Evolutionary conservation across 768 basidiomycete genomes (phyloP).

Genomic region (Chlorophyllum brunneum): DNA sequence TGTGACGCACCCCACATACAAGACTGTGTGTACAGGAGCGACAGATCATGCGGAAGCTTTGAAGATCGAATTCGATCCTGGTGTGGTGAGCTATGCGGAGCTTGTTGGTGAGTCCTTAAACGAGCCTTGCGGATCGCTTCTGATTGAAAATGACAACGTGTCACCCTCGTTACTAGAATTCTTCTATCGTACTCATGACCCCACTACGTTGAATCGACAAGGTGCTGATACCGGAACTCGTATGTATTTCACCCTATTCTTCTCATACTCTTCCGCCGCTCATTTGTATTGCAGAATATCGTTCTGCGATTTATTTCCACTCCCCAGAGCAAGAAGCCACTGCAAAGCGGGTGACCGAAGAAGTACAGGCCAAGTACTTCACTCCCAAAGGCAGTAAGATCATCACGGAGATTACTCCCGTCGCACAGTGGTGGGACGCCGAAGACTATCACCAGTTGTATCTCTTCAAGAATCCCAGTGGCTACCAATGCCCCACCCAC

Average conservation of each 20-base stretch:
- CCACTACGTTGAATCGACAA: constrained; percentile 78
- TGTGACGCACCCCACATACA: constrained; percentile 59
- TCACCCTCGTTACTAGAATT: constrained; percentile 61
- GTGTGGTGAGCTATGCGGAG: constrained; percentile 73
- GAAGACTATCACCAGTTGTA: constrained; percentile 86
- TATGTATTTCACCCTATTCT: constrained; percentile 32
- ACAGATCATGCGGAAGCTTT: constrained; percentile 91
- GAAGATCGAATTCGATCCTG: constrained; percentile 82
- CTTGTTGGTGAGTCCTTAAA: constrained; percentile 75
- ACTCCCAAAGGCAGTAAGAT: constrained; percentile 69
- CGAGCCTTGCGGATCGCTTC: neutral
- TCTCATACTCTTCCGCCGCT: neutral
- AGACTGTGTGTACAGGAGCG: constrained; percentile 69
- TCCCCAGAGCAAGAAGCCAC: constrained; percentile 66
- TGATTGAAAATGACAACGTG: neutral
- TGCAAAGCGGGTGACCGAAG: constrained; percentile 74
- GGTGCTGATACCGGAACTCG: constrained; percentile 77
- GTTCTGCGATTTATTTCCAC: constrained; percentile 86
- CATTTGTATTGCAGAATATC: constrained; percentile 61
- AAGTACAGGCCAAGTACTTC: constrained; percentile 83
- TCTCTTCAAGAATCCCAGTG: constrained; percentile 76
- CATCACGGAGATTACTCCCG: constrained; percentile 69
- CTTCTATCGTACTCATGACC: constrained; percentile 94
- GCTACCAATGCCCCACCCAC: constrained; percentile 93
- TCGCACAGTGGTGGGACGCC: constrained; percentile 77